phyloP scores from a whole-genome alignment of 257 asterid genomes.

The Linaria vulgaris region DNA sequence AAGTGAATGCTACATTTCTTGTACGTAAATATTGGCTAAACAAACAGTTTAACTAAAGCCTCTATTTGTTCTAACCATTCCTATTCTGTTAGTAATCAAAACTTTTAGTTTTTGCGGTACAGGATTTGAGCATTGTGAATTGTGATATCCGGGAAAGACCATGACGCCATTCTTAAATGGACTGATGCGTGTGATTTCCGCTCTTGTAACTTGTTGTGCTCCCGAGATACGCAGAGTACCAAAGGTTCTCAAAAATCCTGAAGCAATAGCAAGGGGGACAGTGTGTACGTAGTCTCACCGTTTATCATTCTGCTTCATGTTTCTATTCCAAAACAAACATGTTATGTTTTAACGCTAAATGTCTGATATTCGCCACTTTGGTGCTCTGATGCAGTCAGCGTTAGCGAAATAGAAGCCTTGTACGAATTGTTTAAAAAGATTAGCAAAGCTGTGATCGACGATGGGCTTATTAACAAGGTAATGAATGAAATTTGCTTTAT shows the following conservation, averaged over 20 bases:
- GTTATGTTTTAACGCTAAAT: constrained; percentile 16
- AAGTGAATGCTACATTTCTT: no score
- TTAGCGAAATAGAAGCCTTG: constrained; percentile 83
- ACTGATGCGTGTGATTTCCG: constrained; percentile 49
- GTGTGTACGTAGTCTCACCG: constrained; percentile 40
- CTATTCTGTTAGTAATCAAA: constrained; percentile 5
- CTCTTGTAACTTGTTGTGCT: constrained; percentile 53
- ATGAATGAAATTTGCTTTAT: constrained; percentile 19
- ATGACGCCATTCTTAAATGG: constrained; percentile 66
- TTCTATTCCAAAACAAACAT: no score
- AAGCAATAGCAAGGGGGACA: constrained; percentile 64
- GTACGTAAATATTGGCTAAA: no score
- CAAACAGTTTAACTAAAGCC: no score
- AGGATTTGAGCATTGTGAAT: constrained; percentile 47
- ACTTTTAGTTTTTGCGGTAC: neutral
- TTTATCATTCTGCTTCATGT: constrained; percentile 5
- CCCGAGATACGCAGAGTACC: constrained; percentile 61
- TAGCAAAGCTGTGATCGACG: constrained; percentile 81
- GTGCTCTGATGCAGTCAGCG: constrained; percentile 61
- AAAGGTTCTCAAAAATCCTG: constrained; percentile 61
- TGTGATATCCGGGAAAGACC: constrained; percentile 40
- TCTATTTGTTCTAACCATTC: neutral
- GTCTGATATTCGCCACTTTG: constrained; percentile 13
- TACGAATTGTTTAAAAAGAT: constrained; percentile 79
- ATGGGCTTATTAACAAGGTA: constrained; percentile 89